phyloP scores from a whole-genome alignment of 1,284 basidiomycete genomes.

The Coriolopsis trogii region DNA sequence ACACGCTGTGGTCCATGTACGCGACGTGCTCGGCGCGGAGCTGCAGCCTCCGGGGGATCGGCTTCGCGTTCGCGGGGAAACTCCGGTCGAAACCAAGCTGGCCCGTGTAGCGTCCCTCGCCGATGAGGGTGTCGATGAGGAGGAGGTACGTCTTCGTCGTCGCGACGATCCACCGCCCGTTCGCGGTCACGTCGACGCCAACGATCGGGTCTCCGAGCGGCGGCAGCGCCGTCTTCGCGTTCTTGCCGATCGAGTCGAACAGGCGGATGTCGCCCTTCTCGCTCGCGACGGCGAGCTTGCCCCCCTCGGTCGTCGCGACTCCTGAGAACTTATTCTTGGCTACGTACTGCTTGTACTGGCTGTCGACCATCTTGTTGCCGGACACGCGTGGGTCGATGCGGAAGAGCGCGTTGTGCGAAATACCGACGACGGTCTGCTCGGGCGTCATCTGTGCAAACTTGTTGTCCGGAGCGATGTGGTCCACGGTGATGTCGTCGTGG shows the following conservation, averaged over 20 bases:
- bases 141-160: slow-evolving; percentile 96
- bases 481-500: slow-evolving; percentile 84
- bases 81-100: slow-evolving; percentile 91
- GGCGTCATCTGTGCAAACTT: slow-evolving; percentile 96
- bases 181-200: slow-evolving; percentile 93
- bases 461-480: slow-evolving; percentile 89
- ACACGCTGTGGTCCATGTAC: slow-evolving; percentile 90
- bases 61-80: slow-evolving; percentile 95
- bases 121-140: slow-evolving; percentile 95
- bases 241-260: slow-evolving; percentile 97
- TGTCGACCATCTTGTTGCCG: slow-evolving; percentile 93
- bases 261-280: slow-evolving; percentile 97
- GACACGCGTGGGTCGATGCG: slow-evolving; percentile 94
- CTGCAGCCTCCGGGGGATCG: slow-evolving; percentile 88
- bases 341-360: slow-evolving; percentile 95
- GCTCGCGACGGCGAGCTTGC: slow-evolving; percentile 91
- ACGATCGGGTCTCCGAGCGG: slow-evolving; percentile 95
- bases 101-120: slow-evolving; percentile 88
- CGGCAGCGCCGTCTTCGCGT: slow-evolving; percentile 98
- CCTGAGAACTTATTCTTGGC: slow-evolving; percentile 96
- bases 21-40: slow-evolving; percentile 92
- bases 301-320: slow-evolving; percentile 85
- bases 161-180: slow-evolving; percentile 95
- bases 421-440: slow-evolving; percentile 92
- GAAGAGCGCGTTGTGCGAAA: slow-evolving; percentile 94